Base-by-base conservation (phyloP, 371 early-diverging fungal genomes). In the Batkoa obscura region DNA sequence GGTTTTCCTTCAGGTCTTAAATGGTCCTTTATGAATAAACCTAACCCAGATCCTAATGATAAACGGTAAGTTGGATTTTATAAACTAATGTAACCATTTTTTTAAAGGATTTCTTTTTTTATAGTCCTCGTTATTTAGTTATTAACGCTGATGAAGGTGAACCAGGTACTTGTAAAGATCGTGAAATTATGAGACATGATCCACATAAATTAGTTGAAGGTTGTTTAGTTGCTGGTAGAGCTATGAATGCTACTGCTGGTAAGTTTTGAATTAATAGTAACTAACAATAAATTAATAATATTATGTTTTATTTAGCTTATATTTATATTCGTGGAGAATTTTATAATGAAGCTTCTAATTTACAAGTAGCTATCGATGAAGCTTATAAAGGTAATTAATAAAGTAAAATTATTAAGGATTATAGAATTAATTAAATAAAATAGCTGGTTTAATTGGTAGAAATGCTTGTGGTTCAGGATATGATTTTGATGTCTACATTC, bases 261-360 rank as follows among this genome's bases (percentile, higher is more conserved):
- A 71, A 63, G 55, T 51, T 53, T 4, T 9, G 41, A 17, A 56
- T 46, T 12, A 42, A 1, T 43, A 46, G 33, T 43, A 13, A 9
- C 5, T 50, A 6, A 13, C 35, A 33, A 13, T 32, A 31, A 9
- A 8, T 34, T 36, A 23, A 36, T 34, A 13, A 37, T 52, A 37
- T 23, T 5, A 41, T 39, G n/a, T 51, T 15, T 39, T n/a, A 48
- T 15, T 33, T 60, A 74, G 88, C 94, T 50, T 96, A 94, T 68
- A 94, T 96, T 64, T 94, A 96, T 69, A 87, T 96, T 64, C 90
- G 97, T 66, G 97, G 97, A 66, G 97, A 94, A 75, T 94, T 96
- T 68, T 90, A 88, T 73, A 85, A 92, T 68, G 97, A 96, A 71
- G 88, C 94, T 2, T 86, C 85, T 35, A 82, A 89, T 68, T 72